Evolutionary conservation across 164 flowering plant genomes (phyloP), one percentile per base, ranked within the genome.

Genomic region (Dillenia turbinata): DNA sequence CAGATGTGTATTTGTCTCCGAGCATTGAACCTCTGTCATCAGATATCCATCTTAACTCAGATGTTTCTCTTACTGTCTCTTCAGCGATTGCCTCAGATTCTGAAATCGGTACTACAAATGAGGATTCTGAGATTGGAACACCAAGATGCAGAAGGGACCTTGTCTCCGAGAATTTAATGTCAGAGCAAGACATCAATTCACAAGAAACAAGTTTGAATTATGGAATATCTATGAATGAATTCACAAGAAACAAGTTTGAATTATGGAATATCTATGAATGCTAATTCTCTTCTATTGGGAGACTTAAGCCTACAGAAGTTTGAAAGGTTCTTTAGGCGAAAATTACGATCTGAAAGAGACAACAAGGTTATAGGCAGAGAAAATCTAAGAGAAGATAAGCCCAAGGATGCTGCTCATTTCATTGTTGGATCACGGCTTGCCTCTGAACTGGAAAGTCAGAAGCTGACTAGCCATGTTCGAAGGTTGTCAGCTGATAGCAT

Each of bases 61-160:
- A 69, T 65, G 48, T 77, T 61, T 76, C 90, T 69, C 44, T 69
- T 73, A 82, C 78, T 73, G 92, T 83, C 50, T 79, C 79, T 77
- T 77, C 86, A 62, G 84, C 94, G 52, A 9, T 83, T 60, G 57
- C 84, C 57, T 78, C 90, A 33, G 97, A 92, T 73, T 86, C 81
- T 84, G 96, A 91, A 56, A 95, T 97, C 80, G 97, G 92, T 64
- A 81, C 85, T 70, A 89, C 87, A 22, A 88, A 84, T 66, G 97
- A 92, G 73, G 73, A 85, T 66, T 92, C 97, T 69, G 97, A 95
- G 55, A 56, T 86, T 66, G 97, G 97, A 61, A 84, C 90, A 40
- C 90, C 96, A 57, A 81, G 84, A 54, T 63, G 78, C 45, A 84
- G 76, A 60, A 79, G 77, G 66, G 87, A 87, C 74, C 54, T 77